Evolutionary conservation across 2,329 filamentous ascomycete species (phyloP), one percentile per base, ranked within the genome.

Genomic region (Aureobasidium sp.): DNA sequence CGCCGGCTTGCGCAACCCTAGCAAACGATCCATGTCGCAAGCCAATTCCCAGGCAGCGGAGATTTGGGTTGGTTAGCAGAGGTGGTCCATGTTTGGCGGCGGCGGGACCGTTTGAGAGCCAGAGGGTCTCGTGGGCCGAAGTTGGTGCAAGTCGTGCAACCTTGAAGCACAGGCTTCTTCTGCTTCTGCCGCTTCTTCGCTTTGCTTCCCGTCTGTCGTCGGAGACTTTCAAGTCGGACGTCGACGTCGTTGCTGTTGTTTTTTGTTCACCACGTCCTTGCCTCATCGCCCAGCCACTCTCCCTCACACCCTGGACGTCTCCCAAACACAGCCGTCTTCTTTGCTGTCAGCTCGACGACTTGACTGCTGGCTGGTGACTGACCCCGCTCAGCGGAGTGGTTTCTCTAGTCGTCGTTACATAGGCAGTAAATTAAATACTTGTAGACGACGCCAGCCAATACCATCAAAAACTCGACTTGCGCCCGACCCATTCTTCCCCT

Each of bases 361-460:
- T n/a, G 44, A 50, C 45, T 60, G 45, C 57, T 60, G 57, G 54
- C 57, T 60, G 45, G 57, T 42, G 24, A 49, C 45, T 48, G 35
- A 49, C 45, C 56, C 57, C 45, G 57, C 57, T 42, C 45, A 17
- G 44, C 57, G 33, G 45, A 35, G 44, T 29, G 17, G 57, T 60
- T 35, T 39, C 19, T 50, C 57, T 60, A 35, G 57, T 60, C 44
- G 45, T 60, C 35, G 35, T 31, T 60, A 33, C 42, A 42, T 60
- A 60, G 57, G 57, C 57, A 39, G 45, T 60, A 60, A 48, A 49
- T 60, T 42, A 50, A 42, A 50, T 58, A 58, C 54, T 45, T 40
- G 53, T 57, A 45, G 53, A 57, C 53, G 53, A 45, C 53, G 15
- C 40, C 39, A 57, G 45, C 45, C 39, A 57, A 31, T 29, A 48